Evolutionary conservation across 73 alveolate species (phyloP).

Genomic region (Stentor roeselii): DNA sequence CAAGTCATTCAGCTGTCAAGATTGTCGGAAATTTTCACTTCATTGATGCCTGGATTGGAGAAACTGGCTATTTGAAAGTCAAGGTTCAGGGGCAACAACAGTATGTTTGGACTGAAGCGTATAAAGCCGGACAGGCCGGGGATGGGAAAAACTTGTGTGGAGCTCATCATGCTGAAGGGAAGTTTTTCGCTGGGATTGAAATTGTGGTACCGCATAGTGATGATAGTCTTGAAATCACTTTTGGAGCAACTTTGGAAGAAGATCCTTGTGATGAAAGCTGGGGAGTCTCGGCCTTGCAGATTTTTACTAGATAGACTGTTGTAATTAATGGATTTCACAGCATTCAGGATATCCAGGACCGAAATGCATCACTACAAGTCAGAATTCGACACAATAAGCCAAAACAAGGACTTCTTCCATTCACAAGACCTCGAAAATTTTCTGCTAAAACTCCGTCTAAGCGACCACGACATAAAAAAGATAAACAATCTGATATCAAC

Average conservation of each 20-base stretch:
- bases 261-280: slow-evolving; percentile 71
- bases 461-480: neutral
- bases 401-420: neutral
- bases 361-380: neutral
- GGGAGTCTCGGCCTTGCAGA: slow-evolving; percentile 57
- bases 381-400: neutral
- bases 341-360: neutral
- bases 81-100: slow-evolving; percentile 48
- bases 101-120: slow-evolving; percentile 68
- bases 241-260: slow-evolving; percentile 58
- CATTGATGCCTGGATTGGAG: slow-evolving; percentile 84
- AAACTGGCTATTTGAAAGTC: slow-evolving; percentile 63
- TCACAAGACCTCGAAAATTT: neutral
- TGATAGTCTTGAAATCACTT: slow-evolving; percentile 38
- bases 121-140: slow-evolving; percentile 50
- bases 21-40: slow-evolving; percentile 71
- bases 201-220: slow-evolving; percentile 57
- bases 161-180: slow-evolving; percentile 65
- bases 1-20: slow-evolving; percentile 54
- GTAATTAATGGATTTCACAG: too few relatives aligned
- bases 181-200: slow-evolving; percentile 38
- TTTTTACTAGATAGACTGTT: slow-evolving; percentile 48
- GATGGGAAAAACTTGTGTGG: slow-evolving; percentile 77
- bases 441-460: neutral
- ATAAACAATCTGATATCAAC: too few relatives aligned